Evolutionary conservation across 176 grass and related monocot genomes (phyloP), one percentile per base, ranked within the genome.

Genomic region (Zizania latifolia): DNA sequence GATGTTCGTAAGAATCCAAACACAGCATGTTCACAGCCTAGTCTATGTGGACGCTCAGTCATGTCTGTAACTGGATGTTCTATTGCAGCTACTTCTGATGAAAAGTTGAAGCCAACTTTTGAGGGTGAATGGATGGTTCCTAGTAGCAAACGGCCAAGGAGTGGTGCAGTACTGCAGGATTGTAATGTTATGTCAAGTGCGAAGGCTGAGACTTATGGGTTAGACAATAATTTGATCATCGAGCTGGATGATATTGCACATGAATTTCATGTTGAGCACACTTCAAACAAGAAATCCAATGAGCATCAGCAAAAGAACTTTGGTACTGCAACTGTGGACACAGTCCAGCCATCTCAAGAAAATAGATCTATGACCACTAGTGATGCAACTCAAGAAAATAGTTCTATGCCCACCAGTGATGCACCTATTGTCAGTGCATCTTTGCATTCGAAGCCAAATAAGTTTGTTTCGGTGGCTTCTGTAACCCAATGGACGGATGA

Each of bases 401-500:
- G 17, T 10, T 61, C 56, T 22, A 31, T 30, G 7, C 30, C 72
- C 62, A 2, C 27, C 12, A 60, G 5, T 60, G 31, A 48, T 38
- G 78, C 58, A 29, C 6, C 39, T 66, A 4, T 29, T 16, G 58
- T 43, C 5, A 22, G 13, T 19, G 58, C 30, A 31, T 34, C 65
- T 33, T 34, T 58, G 15, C 21, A 35, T 36, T 44, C 67, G 2
- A 29, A 31, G 23, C 39, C 30, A 43, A 75, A 58, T 1, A 68
- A 28, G 5, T 5, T 11, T 4, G 10, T 68, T 57, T 41, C 74
- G 1, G 65, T 78, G 13, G 43, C 65, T 71, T 34, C 68, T 62
- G 27, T 41, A n/a, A 55, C 48, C 39, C 66, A 35, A 66, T 87
- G 85, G 85, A 87, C 85, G 1, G 66, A 87, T 14, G 73, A 87